A percentile compares a stretch with the other conserved stretches of the same genome.
Conservation (phyloP, 768 basidiomycete genomes). For the Kondoa subrosea region DNA sequence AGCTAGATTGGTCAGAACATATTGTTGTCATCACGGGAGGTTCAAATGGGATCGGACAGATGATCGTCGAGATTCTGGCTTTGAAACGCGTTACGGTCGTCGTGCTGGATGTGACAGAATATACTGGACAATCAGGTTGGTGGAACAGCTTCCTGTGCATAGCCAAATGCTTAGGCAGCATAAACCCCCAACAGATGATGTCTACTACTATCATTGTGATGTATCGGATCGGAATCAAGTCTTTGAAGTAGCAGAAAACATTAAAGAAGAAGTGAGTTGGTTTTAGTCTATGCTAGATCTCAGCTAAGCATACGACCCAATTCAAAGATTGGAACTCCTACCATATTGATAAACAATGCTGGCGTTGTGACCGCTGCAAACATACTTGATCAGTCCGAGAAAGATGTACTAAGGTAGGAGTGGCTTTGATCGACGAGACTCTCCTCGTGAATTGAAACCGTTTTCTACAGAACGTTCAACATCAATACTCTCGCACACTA, state of each 20-base stretch:
- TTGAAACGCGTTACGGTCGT: conserved; percentile 16
- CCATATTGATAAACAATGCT: conserved; percentile 84
- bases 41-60: conserved; percentile 13
- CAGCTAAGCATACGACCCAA: neutral
- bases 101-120: conserved; percentile 13
- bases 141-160: neutral
- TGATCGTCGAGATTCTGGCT: conserved; percentile 12
- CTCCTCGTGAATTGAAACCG: neutral
- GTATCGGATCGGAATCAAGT: conserved; percentile 79
- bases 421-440: neutral
- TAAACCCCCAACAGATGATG: conserved; percentile 44
- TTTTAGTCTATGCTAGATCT: neutral
- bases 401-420: conserved; percentile 62
- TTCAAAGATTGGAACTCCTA: conserved; percentile 31
- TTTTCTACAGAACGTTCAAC: conserved; percentile 55
- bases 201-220: conserved; percentile 76
- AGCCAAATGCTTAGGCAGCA: neutral
- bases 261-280: conserved; percentile 54
- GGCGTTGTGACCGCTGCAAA: conserved; percentile 82
- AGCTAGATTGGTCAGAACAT: neutral
- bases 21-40: conserved; percentile 5
- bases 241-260: conserved; percentile 49
- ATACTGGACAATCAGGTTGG: neutral
- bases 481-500: conserved; percentile 80
- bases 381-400: conserved; percentile 56